These are phyloP conservation scores for Cyberlindnera sargentensis DNA, from an alignment of 805 yeast genomes.

Conservation along the genomic window DNA sequence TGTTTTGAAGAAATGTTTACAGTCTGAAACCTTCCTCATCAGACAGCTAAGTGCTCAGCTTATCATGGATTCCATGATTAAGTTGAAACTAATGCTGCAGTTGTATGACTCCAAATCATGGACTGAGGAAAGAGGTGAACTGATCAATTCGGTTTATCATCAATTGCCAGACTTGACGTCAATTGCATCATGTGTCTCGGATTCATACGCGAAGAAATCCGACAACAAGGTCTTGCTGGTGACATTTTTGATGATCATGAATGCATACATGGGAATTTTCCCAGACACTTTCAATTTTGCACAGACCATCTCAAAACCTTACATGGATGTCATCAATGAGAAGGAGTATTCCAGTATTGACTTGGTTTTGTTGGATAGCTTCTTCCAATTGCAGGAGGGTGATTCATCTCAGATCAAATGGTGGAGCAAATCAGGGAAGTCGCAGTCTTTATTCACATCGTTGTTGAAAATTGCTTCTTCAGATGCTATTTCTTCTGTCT, in stretches of 20 bases:
- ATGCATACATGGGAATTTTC: conserved; percentile 32
- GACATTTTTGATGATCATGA: conserved; percentile 39
- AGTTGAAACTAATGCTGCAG: conserved; percentile 36
- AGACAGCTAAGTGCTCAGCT: conserved; percentile 61
- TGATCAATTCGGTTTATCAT: conserved; percentile 28
- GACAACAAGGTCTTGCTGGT: conserved; percentile 40
- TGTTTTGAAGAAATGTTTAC: conserved; percentile 52
- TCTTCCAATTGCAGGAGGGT: conserved; percentile 53
- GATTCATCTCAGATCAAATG: conserved; percentile 56
- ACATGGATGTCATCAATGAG: conserved; percentile 27
- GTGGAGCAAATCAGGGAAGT: conserved; percentile 56
- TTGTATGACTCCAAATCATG: conserved; percentile 35
- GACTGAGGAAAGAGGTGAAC: conserved; percentile 28
- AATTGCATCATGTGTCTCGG: conserved; percentile 37
- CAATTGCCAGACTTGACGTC: conserved; percentile 45
- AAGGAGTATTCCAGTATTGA: conserved; percentile 42
- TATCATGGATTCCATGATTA: conserved; percentile 44
- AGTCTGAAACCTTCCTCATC: conserved; percentile 41
- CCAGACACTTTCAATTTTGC: conserved; percentile 29
- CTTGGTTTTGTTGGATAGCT: conserved; percentile 49
- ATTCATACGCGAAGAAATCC: conserved; percentile 28
- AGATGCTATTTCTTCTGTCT: conserved; percentile 28
- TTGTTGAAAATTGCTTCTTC: conserved; percentile 47
- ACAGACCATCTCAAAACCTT: conserved; percentile 27
- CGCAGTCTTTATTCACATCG: conserved; percentile 60